phyloP scores from a whole-genome alignment of 352 stramenopile species.

The Blastocystis hominis region DNA sequence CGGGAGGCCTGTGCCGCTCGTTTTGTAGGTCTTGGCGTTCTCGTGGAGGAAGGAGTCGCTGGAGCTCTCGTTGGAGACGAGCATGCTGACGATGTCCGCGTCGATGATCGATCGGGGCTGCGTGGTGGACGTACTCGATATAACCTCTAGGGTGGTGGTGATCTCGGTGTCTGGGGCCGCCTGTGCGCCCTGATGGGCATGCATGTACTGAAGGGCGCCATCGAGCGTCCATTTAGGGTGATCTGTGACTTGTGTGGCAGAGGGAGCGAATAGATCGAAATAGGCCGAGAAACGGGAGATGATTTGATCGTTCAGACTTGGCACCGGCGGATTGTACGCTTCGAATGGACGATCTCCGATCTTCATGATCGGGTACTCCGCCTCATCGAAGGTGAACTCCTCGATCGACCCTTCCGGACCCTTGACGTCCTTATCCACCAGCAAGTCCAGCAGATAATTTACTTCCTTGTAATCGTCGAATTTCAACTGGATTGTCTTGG shows the following conservation, averaged over 20 bases:
- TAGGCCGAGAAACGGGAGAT: constrained; percentile 9
- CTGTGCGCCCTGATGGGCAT: background rate
- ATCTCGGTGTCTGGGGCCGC: background rate
- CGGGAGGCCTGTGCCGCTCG: background rate
- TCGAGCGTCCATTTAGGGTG: background rate
- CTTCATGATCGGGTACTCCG: background rate
- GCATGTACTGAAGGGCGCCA: background rate
- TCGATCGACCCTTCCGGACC: background rate
- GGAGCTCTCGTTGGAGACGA: background rate
- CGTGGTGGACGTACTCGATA: background rate
- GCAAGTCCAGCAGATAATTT: constrained; percentile 5
- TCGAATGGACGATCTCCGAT: background rate
- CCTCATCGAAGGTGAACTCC: constrained; percentile 8
- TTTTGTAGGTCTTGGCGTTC: constrained; percentile 11
- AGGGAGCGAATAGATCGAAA: background rate
- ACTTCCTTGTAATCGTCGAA: constrained; percentile 45
- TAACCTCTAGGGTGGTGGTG: background rate
- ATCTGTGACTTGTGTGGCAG: background rate
- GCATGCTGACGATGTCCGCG: background rate
- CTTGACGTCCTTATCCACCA: background rate
- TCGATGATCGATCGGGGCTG: background rate
- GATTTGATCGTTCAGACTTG: background rate
- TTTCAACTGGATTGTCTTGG: constrained; percentile 15
- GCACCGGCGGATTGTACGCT: background rate
- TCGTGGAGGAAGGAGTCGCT: background rate